These are phyloP conservation scores for Psilocybe cubensis DNA, from an alignment of 768 basidiomycete genomes.

Conservation along the genomic window DNA sequence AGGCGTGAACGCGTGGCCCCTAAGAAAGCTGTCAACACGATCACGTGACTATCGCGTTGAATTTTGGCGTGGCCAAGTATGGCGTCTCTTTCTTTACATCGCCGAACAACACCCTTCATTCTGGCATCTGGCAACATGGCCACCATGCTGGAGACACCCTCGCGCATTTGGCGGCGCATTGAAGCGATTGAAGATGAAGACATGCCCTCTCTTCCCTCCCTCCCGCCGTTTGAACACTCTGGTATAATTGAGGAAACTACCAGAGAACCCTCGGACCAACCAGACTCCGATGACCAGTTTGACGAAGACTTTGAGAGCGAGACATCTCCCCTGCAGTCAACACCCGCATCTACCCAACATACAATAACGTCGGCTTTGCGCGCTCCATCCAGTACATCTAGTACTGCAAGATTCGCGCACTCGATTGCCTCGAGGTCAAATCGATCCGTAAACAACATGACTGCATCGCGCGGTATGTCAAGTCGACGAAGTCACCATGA, in stretches of 20 bases:
- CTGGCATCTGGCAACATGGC: conserved; percentile 37
- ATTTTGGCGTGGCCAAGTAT: background rate
- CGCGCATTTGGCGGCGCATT: conserved; percentile 83
- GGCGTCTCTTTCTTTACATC: background rate
- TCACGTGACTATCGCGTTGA: conserved; percentile 28
- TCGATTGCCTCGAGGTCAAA: conserved; percentile 55
- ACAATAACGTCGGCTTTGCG: conserved; percentile 49
- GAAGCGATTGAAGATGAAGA: conserved; percentile 75
- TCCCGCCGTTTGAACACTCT: conserved; percentile 74
- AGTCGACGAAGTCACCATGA: conserved; percentile 37
- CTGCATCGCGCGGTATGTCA: conserved; percentile 33
- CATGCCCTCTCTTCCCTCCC: conserved; percentile 81
- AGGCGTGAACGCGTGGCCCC: background rate
- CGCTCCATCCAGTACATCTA: conserved; percentile 46
- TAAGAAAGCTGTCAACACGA: conserved; percentile 19
- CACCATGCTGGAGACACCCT: conserved; percentile 76
- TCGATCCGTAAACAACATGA: conserved; percentile 45
- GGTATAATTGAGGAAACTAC: conserved; percentile 37
- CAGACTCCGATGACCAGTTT: conserved; percentile 38
- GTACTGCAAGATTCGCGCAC: conserved; percentile 52
- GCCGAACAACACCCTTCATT: background rate
- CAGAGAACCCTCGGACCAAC: conserved; percentile 25
- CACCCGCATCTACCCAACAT: conserved; percentile 56
- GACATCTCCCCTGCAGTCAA: conserved; percentile 66
- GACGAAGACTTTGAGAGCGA: conserved; percentile 45